Conservation (phyloP, 78 protist species). For the Cavenderia fasciculata region DNA sequence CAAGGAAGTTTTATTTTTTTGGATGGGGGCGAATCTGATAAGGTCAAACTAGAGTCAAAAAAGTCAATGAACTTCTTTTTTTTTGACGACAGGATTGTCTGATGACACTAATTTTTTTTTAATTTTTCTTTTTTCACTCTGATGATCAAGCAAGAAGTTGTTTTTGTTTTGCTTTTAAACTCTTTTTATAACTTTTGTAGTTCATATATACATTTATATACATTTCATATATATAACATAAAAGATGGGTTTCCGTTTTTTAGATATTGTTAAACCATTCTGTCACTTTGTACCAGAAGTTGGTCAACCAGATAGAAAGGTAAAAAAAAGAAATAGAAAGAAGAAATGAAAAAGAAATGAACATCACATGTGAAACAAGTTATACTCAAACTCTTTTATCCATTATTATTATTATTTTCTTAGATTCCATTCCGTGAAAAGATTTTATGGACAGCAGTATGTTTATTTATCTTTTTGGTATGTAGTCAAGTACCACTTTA, state of each 20-base stretch:
- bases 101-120: too few relatives aligned
- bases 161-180: too few relatives aligned
- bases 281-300: constrained; percentile 98
- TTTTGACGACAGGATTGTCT: too few relatives aligned
- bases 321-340: constrained; percentile 9
- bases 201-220: too few relatives aligned
- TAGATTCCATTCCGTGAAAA: constrained; percentile 92
- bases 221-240: neutral
- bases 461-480: constrained; percentile 98
- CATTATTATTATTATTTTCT: neutral
- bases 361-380: neutral
- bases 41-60: too few relatives aligned
- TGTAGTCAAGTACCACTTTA: constrained; percentile 99
- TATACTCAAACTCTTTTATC: neutral
- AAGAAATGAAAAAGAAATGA: neutral
- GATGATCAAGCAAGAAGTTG: too few relatives aligned
- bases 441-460: constrained; percentile 96
- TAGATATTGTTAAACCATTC: constrained; percentile 95
- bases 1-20: too few relatives aligned
- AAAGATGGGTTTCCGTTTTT: constrained; percentile 83
- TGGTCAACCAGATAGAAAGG: constrained; percentile 91
- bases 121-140: too few relatives aligned
- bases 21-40: too few relatives aligned
- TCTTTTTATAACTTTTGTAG: too few relatives aligned
- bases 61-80: too few relatives aligned